Evolutionary conservation across 805 yeast genomes (phyloP).

Genomic region (Hanseniaspora thailandica): DNA sequence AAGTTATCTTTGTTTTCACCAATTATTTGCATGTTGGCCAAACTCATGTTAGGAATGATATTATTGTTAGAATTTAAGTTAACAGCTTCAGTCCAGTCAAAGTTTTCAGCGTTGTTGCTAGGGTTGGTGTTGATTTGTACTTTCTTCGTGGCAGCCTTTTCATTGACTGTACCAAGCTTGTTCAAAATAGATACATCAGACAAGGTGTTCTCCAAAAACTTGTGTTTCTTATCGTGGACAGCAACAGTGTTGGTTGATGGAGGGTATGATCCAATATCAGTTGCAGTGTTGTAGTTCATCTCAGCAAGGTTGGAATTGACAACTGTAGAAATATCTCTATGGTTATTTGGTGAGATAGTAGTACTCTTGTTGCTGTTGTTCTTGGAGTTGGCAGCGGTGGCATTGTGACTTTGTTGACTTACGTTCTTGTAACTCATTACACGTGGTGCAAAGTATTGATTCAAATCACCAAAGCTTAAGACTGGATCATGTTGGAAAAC

Average conservation of each 20-base stretch:
- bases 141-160: neutral
- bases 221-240: neutral
- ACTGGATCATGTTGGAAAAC: conserved; percentile 28
- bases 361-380: neutral
- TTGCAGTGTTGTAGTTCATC: neutral
- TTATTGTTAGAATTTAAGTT: neutral
- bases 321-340: neutral
- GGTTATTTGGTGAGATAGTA: neutral
- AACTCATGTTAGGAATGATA: neutral
- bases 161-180: neutral
- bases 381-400: neutral
- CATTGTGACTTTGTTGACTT: neutral
- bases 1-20: neutral
- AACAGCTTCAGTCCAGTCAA: conserved; percentile 4
- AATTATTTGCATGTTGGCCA: neutral
- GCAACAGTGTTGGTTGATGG: neutral
- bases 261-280: neutral
- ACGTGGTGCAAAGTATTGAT: conserved; percentile 16
- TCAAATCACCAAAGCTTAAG: conserved; percentile 23
- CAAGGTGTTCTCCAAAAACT: neutral
- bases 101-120: neutral
- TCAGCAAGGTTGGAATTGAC: neutral
- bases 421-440: neutral
- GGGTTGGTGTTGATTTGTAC: neutral
- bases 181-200: neutral